Evolutionary conservation across 2,329 filamentous ascomycete genomes (phyloP).

Genomic region (Chrysosporium queenslandicum): DNA sequence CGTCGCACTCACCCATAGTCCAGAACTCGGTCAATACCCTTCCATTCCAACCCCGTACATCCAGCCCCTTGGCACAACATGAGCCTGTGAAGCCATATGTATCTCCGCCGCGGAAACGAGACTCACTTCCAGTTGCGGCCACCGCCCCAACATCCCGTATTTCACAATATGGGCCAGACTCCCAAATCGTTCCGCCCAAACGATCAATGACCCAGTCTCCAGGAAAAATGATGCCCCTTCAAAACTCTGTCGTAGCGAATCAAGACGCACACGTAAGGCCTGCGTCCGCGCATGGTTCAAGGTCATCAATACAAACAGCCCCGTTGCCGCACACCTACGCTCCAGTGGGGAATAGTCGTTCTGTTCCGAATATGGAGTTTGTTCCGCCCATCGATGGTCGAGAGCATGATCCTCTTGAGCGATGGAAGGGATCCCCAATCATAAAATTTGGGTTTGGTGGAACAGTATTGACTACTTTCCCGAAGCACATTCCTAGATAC

Average conservation of each 20-base stretch:
- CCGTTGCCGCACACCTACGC: constrained; percentile 19
- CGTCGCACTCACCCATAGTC: constrained; percentile 29
- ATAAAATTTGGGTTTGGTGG: constrained; percentile 85
- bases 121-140: neutral
- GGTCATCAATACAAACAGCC: constrained; percentile 26
- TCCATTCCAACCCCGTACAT: constrained; percentile 53
- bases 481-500: constrained; percentile 79
- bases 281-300: constrained; percentile 44
- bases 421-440: constrained; percentile 84
- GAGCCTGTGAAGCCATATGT: constrained; percentile 12
- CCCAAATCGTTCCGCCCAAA: constrained; percentile 33
- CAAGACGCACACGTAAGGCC: constrained; percentile 44
- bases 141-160: neutral
- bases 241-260: constrained; percentile 34
- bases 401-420: constrained; percentile 62
- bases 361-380: constrained; percentile 45
- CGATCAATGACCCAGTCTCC: constrained; percentile 52
- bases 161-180: constrained; percentile 14
- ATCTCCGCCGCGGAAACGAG: constrained; percentile 1
- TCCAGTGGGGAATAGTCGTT: constrained; percentile 28
- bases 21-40: constrained; percentile 26
- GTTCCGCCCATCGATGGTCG: constrained; percentile 48
- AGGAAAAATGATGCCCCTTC: constrained; percentile 43
- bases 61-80: constrained; percentile 52
- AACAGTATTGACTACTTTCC: constrained; percentile 71